phyloP scores from a whole-genome alignment of 2,329 filamentous ascomycete genomes.

The Exophiala xenobiotica region DNA sequence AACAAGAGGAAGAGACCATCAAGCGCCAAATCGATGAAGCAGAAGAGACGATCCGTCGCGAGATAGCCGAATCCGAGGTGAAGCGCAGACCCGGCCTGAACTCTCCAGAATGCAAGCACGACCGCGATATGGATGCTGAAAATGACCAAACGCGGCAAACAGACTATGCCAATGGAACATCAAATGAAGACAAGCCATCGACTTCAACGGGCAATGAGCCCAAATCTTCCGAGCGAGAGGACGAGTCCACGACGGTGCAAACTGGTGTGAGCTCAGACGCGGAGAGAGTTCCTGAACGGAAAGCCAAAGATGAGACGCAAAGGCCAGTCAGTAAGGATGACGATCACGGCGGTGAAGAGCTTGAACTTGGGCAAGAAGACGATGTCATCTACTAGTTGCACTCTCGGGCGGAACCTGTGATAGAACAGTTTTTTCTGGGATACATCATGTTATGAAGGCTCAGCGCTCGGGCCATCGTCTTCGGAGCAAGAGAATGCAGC shows the following conservation, averaged over 20 bases:
- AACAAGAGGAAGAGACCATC: constrained; percentile 68
- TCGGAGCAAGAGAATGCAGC: too few species aligned
- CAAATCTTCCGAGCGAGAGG: too few species aligned
- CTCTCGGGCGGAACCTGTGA: too few species aligned
- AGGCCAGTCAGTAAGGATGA: constrained; percentile 42
- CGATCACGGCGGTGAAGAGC: constrained; percentile 72
- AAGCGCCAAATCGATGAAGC: constrained; percentile 67
- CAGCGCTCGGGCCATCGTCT: too few species aligned
- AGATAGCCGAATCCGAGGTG: constrained; percentile 63
- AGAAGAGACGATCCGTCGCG: constrained; percentile 62
- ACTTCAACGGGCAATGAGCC: too few species aligned
- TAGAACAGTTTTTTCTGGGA: too few species aligned
- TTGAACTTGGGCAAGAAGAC: constrained; percentile 84
- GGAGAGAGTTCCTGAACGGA: constrained; percentile 35
- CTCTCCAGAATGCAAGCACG: constrained; percentile 1
- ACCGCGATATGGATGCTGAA: background rate
- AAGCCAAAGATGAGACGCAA: constrained; percentile 40
- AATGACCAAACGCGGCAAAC: background rate
- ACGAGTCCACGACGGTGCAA: constrained; percentile 34
- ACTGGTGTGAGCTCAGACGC: background rate
- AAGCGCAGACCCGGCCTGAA: constrained; percentile 26
- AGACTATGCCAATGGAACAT: background rate
- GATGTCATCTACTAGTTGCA: constrained; percentile 74
- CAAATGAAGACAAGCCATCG: background rate
- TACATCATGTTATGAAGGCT: too few species aligned